Base-by-base conservation (phyloP, 2,329 filamentous ascomycete species). In the Massarina eburnea region DNA sequence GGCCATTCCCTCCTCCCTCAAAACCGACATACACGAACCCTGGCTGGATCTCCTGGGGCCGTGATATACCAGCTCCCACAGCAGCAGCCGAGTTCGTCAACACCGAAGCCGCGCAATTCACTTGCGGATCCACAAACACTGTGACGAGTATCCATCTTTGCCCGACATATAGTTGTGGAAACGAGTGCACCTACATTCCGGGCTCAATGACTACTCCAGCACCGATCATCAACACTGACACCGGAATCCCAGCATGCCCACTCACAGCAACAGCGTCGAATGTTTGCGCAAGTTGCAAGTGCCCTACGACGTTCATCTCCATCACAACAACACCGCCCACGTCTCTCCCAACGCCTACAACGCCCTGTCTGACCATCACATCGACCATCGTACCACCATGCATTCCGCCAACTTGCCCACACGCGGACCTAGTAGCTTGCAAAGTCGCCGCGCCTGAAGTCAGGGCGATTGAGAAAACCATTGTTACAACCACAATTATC, bases 341-440 rank as follows among this genome's bases (percentile, higher is more conserved):
- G 12, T 39, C 26, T 15, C 20, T 21, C n/a, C 30, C 21, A 20
- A 46, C 34, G 30, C 22, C 20, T 39, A 47, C 29, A 8, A 26
- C 34, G 35, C 20, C 37, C 15, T 50, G 46, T 22, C 37, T 46
- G 1, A 56, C 55, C 7, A 27, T 51, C 3, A 61, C 56, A 0
- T 22, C 27, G 3, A 55, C 44, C 1, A 22, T 52, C 14, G 46
- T 48, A 4, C 54, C 53, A 9, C 38, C 46, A 9, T 62, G 59
- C 38, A 41, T 51, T 2, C 51, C 54, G 18, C 59, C 59, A 1
- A 39, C 24, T 4, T 62, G 59, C 30, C 54, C 57, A 6, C 9
- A 43, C 6, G 39, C 12, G 4, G 37, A 29, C 10, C 10, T 44
- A 1, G 44, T 45, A 1, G 30, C 57, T 21, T 62, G 59, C 30